Evolutionary conservation across 2,329 filamentous ascomycete species (phyloP).

Genomic region (Lomentospora prolificans): DNA sequence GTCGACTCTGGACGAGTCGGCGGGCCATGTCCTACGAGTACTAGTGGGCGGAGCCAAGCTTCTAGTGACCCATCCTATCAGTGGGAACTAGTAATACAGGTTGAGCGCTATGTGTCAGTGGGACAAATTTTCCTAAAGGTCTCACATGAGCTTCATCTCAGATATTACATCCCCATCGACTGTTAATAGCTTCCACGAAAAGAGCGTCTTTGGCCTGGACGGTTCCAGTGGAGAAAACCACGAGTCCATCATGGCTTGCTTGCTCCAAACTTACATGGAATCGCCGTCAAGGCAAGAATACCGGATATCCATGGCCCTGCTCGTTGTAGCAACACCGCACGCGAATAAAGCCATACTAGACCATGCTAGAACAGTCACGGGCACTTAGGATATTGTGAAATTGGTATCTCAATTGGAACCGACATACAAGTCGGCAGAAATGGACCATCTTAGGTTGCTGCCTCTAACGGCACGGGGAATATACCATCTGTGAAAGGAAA

Average conservation of each 20-base stretch:
- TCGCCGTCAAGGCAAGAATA: too few species aligned
- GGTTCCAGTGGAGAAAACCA: background rate
- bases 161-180: background rate
- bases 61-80: background rate
- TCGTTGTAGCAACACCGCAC: too few species aligned
- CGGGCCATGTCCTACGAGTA: too few species aligned
- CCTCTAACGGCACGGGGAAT: conserved; percentile 8
- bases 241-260: too few species aligned
- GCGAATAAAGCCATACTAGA: too few species aligned
- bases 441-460: background rate
- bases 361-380: too few species aligned
- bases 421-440: background rate
- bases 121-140: background rate
- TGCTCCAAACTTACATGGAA: too few species aligned
- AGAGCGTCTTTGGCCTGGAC: background rate
- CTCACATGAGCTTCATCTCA: background rate
- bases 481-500: conserved; percentile 1
- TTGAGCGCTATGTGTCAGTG: background rate
- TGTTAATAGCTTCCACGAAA: background rate
- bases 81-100: background rate
- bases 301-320: too few species aligned
- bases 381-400: background rate
- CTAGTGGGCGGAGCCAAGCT: background rate
- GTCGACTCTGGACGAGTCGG: background rate
- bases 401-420: conserved; percentile 3